A percentile compares a stretch with the other conserved stretches of the same genome.
Conservation (phyloP, 345 rosid genomes). For the Eucalyptus leucophloia region DNA sequence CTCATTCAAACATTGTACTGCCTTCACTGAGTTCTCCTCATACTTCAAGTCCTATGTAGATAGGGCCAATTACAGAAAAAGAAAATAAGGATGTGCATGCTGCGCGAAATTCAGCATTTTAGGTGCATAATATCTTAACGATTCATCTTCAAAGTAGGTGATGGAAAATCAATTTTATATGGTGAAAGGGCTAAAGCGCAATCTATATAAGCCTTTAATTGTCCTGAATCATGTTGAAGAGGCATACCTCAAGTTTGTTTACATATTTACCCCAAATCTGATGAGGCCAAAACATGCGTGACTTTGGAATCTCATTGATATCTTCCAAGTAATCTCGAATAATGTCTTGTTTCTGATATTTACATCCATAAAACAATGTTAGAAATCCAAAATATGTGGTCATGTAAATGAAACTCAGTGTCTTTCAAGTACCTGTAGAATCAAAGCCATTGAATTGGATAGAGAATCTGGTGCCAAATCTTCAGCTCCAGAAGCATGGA, state of each 20-base stretch:
- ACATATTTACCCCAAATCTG: too few relatives aligned
- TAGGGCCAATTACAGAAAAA: too few relatives aligned
- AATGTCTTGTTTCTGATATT: slow-evolving; percentile 77
- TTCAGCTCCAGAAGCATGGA: slow-evolving; percentile 74
- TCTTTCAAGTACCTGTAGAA: slow-evolving; percentile 64
- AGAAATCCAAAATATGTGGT: not conserved
- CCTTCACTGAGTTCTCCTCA: too few relatives aligned
- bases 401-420: not conserved
- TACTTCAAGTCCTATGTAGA: too few relatives aligned
- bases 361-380: not conserved
- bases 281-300: not conserved
- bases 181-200: not conserved
- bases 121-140: not conserved
- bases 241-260: slow-evolving; percentile 58
- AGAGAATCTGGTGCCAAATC: slow-evolving; percentile 61
- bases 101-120: not conserved
- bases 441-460: slow-evolving; percentile 92
- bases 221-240: not conserved
- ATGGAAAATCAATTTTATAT: not conserved
- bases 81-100: too few relatives aligned
- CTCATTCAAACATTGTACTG: too few relatives aligned
- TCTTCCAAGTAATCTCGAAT: slow-evolving; percentile 95
- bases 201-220: not conserved
- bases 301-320: slow-evolving; percentile 87
- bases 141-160: not conserved